A percentile compares a stretch with the other conserved stretches of the same genome.
Evolutionary conservation across 2,329 filamentous ascomycete species (phyloP).

Genomic region (Xylaria sp.): DNA sequence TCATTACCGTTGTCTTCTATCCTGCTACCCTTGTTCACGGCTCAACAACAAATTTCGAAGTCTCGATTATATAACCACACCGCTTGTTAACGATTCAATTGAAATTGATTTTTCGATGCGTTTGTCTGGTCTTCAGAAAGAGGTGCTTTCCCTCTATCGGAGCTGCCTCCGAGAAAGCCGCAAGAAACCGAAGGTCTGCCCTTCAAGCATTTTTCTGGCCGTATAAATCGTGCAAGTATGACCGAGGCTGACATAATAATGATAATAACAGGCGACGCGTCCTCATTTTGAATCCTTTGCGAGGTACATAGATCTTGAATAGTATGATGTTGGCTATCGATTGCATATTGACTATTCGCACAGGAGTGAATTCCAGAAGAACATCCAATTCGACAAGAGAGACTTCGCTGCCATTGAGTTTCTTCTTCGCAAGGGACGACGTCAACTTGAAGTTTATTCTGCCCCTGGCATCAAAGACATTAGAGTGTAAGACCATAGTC

Average conservation of each 20-base stretch:
- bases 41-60: not conserved
- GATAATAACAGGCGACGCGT: constrained; percentile 60
- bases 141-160: constrained; percentile 87
- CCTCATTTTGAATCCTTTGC: constrained; percentile 72
- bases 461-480: constrained; percentile 84
- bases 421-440: constrained; percentile 80
- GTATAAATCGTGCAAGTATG: constrained; percentile 1
- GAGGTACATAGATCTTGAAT: constrained; percentile 59
- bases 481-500: constrained; percentile 47
- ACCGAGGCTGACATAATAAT: constrained; percentile 21
- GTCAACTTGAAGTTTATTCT: constrained; percentile 86
- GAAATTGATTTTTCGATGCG: constrained; percentile 54
- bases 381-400: constrained; percentile 77
- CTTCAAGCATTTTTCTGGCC: not conserved
- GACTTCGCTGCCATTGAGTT: constrained; percentile 90
- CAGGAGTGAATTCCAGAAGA: constrained; percentile 81
- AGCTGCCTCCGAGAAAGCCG: constrained; percentile 83
- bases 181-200: constrained; percentile 78
- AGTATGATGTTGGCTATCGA: not conserved
- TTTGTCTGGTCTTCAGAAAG: constrained; percentile 88
- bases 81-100: not conserved
- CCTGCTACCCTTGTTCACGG: not conserved
- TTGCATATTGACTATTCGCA: constrained; percentile 23
- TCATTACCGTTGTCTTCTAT: not conserved
- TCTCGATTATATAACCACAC: not conserved